Base-by-base conservation (phyloP, 345 rosid species). In the Firmiana major region DNA sequence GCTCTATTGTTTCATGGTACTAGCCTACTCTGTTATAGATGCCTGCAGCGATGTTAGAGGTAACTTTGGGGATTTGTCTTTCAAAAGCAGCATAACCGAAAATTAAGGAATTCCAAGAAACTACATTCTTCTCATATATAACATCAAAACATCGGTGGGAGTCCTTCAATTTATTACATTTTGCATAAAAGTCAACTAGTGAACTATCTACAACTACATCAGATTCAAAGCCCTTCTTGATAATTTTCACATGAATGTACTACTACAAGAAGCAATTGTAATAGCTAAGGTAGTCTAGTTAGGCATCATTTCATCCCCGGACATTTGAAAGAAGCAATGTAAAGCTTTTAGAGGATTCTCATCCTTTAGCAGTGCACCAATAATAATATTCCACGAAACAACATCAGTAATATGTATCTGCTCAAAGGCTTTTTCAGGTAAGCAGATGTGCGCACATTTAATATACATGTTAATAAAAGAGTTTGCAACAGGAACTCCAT, bases 301-400 rank as follows among this genome's bases (percentile, higher is more conserved):
- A 1, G 92, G 88, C 53, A 66, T 49, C 77, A 88, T 48, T 60
- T 78, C 89, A 65, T 80, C 78, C n/a, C 13, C 48, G 45, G 75
- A 60, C 94, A 95, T 88, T 51, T 79, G 82, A 58, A 62, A 43
- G 76, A 88, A 89, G 72, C 78, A 69, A 38, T 80, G 81, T 34
- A 91, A 63, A 75, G 94, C 92, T 83, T 77, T 86, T 63, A 49
- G 76, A 17, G 90, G 93, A 46, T 80, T 79, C 54, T 76, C 79
- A 63, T 83, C 78, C 66, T 83, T 88, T 71, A 84, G 91, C 79
- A 84, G 49, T 59, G 89, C 96, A 65, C 87, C 81, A 49, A 89
- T 85, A 51, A 89, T 60, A 1, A 89, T 82, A 84, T 95, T 95
- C 98, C 98, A 91, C 6, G 97, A 90, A 38, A 89, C 93, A 78